Evolutionary conservation across 768 basidiomycete genomes (phyloP), one percentile per base, ranked within the genome.

Genomic region (Brasilioporus rufonigricans): DNA sequence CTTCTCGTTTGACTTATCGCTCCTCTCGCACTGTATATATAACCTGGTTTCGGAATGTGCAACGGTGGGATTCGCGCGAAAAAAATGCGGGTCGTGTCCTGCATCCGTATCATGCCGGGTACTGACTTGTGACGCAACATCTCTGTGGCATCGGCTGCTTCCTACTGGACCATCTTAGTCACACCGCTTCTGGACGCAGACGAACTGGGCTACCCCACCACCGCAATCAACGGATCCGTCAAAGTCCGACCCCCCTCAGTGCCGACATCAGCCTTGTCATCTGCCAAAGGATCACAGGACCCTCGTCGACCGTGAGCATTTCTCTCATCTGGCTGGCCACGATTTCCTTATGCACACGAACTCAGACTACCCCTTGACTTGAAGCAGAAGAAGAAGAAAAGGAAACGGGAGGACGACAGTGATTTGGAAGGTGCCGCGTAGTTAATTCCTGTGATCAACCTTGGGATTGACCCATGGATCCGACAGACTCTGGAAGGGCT

Each of bases 321-420:
- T 55, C 44, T 44, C 51, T 23, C 31, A 41, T 38, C 24, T 26
- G 40, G 21, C 35, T 71, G 71, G 39, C 61, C 67, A n/a, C 12
- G 32, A 26, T 18, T 21, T 12, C n/a, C 44, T 63, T 1, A 53
- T 31, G 10, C 29, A 26, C 38, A 31, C 35, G 32, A 1, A 19
- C 35, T 19, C 45, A 76, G 73, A 52, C 47, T 66, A 48, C 58
- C 69, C 12, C 80, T 84, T 13, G 87, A 88, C 44, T 57, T 76
- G 27, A 88, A 86, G 76, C 88, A 82, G 73, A 89, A 87, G 76
- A 90, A 89, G 74, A 90, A 91, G 74, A 92, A 91, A 66, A 87
- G 90, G 71, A 90, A 88, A 78, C 81, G 87, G 52, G 89, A 89
- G 10, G 83, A 81, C 36, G 84, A 84, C n/a, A 87, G 86, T 60